Base-by-base conservation (phyloP, 495 filamentous ascomycete species). In the Xylaria longipes region DNA sequence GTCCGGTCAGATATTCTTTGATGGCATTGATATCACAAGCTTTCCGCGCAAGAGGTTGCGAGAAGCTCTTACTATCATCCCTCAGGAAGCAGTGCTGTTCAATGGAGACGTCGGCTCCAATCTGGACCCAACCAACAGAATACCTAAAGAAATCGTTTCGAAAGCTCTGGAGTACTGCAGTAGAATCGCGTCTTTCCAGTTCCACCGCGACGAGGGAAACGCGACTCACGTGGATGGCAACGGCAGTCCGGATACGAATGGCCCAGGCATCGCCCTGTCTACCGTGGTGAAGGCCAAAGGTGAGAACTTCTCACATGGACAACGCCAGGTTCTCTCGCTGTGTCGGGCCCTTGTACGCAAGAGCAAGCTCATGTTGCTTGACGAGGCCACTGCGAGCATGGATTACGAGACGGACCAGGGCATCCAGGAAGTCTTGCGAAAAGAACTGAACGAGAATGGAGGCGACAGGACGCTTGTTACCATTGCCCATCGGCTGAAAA, bases 311-410 rank as follows among this genome's bases (percentile, higher is more conserved):
- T 85, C 82, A 33, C 88, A 89, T 54, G 88, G 88, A 37, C 86
- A 89, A 68, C 78, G 87, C 25, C 86, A 89, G 68, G 84, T 89
- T 7, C 80, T 90, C n/a, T 87, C 85, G 57, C 83, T 89, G 7
- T 88, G 87, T 41, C 80, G 86, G 20, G 87, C 87, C 1, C 82
- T 90, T 7, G 83, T 89, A 35, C 83, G 85, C 68, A 82, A 84
- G 54, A 84, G 84, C 65, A 85, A 84, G 77, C 82, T 90, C 54
- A 83, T 71, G 69, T 73, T 90, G 1, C 76, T 90, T 9, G 88
- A 89, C 69, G 88, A 90, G 74, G 87, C 88, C 0, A 89, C 88
- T 6, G 86, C 85, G 46, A 86, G 83, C 69, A 87, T 89, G 71
- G 87, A 89, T 66, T 84, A 84, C 39, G 83, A 87, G 70, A 89